A percentile compares a stretch with the other conserved stretches of the same genome.
These are phyloP conservation scores for Solanum hybrid DNA, from an alignment of 305 asterid genomes.

Conservation along the genomic window DNA sequence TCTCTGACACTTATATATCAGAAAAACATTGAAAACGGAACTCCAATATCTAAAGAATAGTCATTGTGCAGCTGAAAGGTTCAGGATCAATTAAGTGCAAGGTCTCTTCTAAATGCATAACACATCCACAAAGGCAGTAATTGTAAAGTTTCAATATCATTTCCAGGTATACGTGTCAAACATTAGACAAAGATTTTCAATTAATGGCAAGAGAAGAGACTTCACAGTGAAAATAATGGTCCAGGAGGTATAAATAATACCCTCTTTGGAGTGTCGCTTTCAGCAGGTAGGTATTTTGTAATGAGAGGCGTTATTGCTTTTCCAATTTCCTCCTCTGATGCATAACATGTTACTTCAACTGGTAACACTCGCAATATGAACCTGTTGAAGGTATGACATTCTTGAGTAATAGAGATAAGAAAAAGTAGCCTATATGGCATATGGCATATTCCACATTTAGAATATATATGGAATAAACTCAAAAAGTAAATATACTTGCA, in stretches of 20 bases:
- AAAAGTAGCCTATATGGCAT: not conserved
- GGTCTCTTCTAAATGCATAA: not conserved
- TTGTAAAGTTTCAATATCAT: not conserved
- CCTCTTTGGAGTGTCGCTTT: constrained; percentile 58
- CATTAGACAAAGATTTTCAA: not conserved
- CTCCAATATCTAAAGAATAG: not conserved
- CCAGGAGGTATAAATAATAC: constrained; percentile 19
- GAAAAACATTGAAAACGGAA: not conserved
- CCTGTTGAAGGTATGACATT: constrained; percentile 31
- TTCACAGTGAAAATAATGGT: not conserved
- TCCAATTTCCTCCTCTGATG: constrained; percentile 77
- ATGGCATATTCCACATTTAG: not conserved
- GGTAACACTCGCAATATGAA: constrained; percentile 80
- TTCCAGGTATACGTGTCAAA: not conserved
- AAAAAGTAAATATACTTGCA: not conserved
- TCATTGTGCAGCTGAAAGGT: not conserved
- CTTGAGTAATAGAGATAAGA: constrained; percentile 11
- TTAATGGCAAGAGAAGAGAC: not conserved
- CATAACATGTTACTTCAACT: constrained; percentile 73
- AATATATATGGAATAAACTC: not conserved
- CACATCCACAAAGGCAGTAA: not conserved
- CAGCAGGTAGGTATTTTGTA: constrained; percentile 63
- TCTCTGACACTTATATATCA: not conserved
- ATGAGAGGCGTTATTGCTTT: constrained; percentile 67
- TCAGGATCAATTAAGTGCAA: not conserved